phyloP scores from a whole-genome alignment of 139 green algal genomes.

The Chlorella sp. region DNA sequence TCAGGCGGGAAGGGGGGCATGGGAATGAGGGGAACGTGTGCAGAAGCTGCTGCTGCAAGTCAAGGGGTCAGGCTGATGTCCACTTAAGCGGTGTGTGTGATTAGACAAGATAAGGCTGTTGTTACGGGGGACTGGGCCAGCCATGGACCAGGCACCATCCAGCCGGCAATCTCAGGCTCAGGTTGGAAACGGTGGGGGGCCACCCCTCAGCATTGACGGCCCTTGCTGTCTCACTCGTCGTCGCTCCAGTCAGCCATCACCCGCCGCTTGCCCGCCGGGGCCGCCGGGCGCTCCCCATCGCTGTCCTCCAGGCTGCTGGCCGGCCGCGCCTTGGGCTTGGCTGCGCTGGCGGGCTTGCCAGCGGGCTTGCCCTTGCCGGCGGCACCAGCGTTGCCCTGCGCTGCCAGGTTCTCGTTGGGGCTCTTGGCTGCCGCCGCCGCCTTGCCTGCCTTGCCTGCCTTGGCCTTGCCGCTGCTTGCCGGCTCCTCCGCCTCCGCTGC shows the following conservation, averaged over 20 bases:
- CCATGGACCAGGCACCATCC: no score
- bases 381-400: neutral
- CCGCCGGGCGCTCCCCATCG: neutral
- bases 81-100: neutral
- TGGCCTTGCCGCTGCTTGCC: neutral
- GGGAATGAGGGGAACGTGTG: neutral
- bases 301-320: slow-evolving; percentile 31
- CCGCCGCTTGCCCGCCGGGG: neutral
- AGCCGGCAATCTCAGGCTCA: no score
- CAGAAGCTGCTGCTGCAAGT: no score
- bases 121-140: no score
- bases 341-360: neutral
- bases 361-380: neutral
- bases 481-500: neutral
- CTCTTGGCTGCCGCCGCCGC: neutral
- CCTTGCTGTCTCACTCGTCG: slow-evolving; percentile 29
- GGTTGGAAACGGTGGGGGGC: no score
- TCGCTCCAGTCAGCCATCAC: slow-evolving; percentile 36
- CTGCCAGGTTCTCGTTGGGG: slow-evolving; percentile 25
- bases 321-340: neutral
- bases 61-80: neutral
- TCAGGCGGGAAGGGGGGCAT: neutral
- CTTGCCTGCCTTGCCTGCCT: neutral
- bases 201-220: no score
- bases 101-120: no score